Conservation (phyloP, 192 early-diverging fungal genomes). For the Gamsiella multidivaricata region DNA sequence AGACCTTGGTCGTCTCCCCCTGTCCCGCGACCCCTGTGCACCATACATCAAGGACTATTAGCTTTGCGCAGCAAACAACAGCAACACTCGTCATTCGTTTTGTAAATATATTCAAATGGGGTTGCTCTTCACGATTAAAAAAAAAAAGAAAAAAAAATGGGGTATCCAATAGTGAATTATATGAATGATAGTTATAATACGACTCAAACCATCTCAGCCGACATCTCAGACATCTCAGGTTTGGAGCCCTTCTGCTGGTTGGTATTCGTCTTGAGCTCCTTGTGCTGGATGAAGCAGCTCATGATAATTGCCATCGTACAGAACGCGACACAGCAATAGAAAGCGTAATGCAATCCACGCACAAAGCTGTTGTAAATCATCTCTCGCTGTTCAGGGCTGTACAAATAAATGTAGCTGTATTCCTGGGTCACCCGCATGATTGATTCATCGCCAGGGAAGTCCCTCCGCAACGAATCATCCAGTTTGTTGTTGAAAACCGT, state of each 20-base stretch:
- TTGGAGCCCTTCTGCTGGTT: constrained; percentile 39
- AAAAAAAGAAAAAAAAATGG: background rate
- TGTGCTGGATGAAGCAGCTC: constrained; percentile 48
- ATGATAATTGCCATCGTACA: constrained; percentile 32
- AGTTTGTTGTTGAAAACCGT: constrained; percentile 50
- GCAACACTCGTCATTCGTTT: background rate
- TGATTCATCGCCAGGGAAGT: constrained; percentile 6
- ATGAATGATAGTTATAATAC: constrained; percentile 46
- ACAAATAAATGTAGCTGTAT: background rate
- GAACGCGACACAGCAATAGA: constrained; percentile 36
- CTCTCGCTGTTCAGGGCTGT: background rate
- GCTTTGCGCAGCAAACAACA: background rate
- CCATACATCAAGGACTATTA: no score
- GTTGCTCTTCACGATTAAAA: no score
- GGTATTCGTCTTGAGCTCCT: constrained; percentile 48
- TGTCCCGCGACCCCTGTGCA: no score
- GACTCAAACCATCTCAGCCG: constrained; percentile 41
- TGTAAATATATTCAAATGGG: background rate
- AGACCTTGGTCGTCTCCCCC: no score
- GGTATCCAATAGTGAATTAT: background rate
- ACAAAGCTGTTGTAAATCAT: constrained; percentile 37
- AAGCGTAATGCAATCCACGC: constrained; percentile 23
- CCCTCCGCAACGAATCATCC: background rate
- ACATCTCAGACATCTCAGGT: constrained; percentile 43
- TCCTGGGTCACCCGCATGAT: constrained; percentile 10